These are phyloP conservation scores for Moricandia moricandioides DNA, from an alignment of 345 rosid species.

Conservation along the genomic window DNA sequence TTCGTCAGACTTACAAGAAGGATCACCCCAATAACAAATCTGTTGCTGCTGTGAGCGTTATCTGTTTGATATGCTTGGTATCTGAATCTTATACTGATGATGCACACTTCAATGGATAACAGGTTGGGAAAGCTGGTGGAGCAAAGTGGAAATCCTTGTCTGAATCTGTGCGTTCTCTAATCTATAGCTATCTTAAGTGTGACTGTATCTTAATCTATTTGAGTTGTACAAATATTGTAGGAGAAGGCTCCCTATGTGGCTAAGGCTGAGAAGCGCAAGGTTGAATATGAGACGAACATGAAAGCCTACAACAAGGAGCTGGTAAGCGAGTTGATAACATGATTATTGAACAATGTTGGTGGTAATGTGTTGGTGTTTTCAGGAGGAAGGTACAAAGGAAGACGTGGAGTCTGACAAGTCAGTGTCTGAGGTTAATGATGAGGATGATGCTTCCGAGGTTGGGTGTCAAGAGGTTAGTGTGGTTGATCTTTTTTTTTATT, in stretches of 20 bases:
- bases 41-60: neutral
- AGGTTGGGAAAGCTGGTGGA: constrained; percentile 98
- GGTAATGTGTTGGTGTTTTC: constrained; percentile 21
- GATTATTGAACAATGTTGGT: neutral
- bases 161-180: constrained; percentile 20
- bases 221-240: neutral
- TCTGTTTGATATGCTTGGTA: neutral
- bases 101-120: neutral
- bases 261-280: neutral
- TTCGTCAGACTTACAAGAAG: neutral
- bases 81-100: neutral
- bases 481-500: neutral
- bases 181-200: constrained; percentile 15
- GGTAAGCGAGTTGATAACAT: neutral
- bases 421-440: constrained; percentile 82
- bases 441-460: constrained; percentile 55
- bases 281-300: constrained; percentile 57
- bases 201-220: neutral
- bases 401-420: constrained; percentile 96
- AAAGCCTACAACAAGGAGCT: constrained; percentile 74
- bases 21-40: neutral
- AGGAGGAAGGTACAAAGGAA: constrained; percentile 76
- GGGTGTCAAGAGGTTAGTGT: constrained; percentile 64
- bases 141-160: constrained; percentile 90
- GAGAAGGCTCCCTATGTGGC: neutral